Conservation (phyloP, 441 rosid genomes). For the Manihot esculenta region DNA sequence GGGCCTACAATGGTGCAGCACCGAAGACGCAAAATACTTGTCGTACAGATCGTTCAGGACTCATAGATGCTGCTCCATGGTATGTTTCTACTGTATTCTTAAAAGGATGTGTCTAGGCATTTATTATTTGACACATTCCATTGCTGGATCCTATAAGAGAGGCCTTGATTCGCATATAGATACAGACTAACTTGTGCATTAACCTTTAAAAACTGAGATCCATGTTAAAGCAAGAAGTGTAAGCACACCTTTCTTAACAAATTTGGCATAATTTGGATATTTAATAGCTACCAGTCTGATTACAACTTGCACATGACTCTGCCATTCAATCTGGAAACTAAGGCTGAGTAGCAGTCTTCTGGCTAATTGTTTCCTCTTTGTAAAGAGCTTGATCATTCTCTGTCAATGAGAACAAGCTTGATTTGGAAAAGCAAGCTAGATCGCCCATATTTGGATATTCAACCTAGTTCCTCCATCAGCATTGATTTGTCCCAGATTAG, state of each 20-base stretch:
- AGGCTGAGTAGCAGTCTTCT: neutral
- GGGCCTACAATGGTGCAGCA: constrained; percentile 69
- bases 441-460: neutral
- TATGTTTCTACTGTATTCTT: constrained; percentile 26
- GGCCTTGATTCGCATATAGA: neutral
- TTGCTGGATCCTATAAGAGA: neutral
- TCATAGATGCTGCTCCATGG: constrained; percentile 92
- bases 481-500: neutral
- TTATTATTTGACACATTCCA: neutral
- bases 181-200: neutral
- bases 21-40: constrained; percentile 72
- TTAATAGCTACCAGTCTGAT: neutral
- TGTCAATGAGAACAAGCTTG: neutral
- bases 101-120: neutral
- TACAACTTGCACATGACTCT: neutral
- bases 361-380: neutral
- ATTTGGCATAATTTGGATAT: neutral
- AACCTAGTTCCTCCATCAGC: neutral
- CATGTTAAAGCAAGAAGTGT: neutral
- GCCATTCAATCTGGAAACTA: no score
- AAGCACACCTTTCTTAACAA: neutral
- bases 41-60: constrained; percentile 90
- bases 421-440: neutral
- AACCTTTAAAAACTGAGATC: neutral
- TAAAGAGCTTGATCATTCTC: neutral